Conservation (phyloP, 225 moss, liverwort and hornwort species). For the Rhytidiadelphus loreus region DNA sequence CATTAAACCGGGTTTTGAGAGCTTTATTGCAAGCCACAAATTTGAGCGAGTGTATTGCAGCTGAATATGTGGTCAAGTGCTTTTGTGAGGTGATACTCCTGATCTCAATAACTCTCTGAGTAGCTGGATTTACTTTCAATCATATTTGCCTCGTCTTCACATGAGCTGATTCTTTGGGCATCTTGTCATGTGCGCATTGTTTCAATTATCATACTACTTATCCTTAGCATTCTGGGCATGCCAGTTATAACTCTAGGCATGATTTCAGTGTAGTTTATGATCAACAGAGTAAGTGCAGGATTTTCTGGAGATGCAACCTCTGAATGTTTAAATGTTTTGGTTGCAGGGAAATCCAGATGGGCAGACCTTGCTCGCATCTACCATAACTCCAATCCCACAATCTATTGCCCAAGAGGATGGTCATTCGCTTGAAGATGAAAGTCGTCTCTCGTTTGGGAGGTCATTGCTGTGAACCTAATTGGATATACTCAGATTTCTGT, state of each 20-base stretch:
- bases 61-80: slow-evolving; percentile 90
- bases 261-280: neutral
- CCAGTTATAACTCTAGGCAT: neutral
- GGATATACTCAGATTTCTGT: neutral
- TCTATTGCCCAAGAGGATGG: slow-evolving; percentile 35
- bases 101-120: neutral
- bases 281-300: neutral
- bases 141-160: neutral
- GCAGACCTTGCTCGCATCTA: slow-evolving; percentile 92
- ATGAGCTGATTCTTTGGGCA: neutral
- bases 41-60: slow-evolving; percentile 94
- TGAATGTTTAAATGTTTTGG: neutral
- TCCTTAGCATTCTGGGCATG: neutral
- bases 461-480: slow-evolving; percentile 6
- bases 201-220: neutral
- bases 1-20: slow-evolving; percentile 76
- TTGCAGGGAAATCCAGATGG: slow-evolving; percentile 94
- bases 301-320: neutral
- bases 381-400: slow-evolving; percentile 86
- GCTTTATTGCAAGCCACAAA: slow-evolving; percentile 77
- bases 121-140: neutral
- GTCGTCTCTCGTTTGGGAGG: slow-evolving; percentile 85
- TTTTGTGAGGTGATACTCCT: slow-evolving; percentile 78
- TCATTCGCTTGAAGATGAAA: slow-evolving; percentile 41
- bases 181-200: neutral